phyloP scores from a whole-genome alignment of 2,329 filamentous ascomycete species.

The Bipolaris gigantea region DNA sequence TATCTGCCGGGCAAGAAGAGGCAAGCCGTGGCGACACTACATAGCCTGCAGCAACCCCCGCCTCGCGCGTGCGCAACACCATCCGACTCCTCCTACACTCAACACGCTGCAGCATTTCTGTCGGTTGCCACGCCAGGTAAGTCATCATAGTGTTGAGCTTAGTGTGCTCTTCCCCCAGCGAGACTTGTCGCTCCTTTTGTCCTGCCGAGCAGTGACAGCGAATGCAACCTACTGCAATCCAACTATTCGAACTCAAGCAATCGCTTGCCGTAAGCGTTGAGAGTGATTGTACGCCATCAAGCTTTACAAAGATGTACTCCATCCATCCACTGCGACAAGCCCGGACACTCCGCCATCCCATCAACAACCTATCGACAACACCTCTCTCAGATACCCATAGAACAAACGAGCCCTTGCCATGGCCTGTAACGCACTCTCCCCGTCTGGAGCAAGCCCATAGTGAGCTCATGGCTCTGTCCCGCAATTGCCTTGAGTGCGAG shows the following conservation, averaged over 20 bases:
- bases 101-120: neutral
- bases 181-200: neutral
- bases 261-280: constrained; percentile 4
- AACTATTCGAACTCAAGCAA: constrained; percentile 1
- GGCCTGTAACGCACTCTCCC: neutral
- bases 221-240: constrained; percentile 1
- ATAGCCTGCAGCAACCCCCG: constrained; percentile 27
- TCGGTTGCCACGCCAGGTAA: neutral
- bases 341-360: constrained; percentile 4
- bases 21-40: constrained; percentile 19
- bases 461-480: neutral
- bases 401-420: neutral
- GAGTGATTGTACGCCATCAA: constrained; percentile 11
- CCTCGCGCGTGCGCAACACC: constrained; percentile 24
- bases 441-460: neutral
- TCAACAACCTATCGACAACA: constrained; percentile 14
- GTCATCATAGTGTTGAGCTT: constrained; percentile 10
- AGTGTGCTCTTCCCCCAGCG: constrained; percentile 7
- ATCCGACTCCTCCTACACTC: constrained; percentile 4
- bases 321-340: constrained; percentile 1
- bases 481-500: neutral
- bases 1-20: constrained; percentile 6
- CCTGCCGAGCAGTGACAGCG: constrained; percentile 6
- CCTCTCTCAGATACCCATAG: neutral
- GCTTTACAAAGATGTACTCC: constrained; percentile 8